Conservation (phyloP, 148 eudicot species). For the Vaccinium corymbosum region DNA sequence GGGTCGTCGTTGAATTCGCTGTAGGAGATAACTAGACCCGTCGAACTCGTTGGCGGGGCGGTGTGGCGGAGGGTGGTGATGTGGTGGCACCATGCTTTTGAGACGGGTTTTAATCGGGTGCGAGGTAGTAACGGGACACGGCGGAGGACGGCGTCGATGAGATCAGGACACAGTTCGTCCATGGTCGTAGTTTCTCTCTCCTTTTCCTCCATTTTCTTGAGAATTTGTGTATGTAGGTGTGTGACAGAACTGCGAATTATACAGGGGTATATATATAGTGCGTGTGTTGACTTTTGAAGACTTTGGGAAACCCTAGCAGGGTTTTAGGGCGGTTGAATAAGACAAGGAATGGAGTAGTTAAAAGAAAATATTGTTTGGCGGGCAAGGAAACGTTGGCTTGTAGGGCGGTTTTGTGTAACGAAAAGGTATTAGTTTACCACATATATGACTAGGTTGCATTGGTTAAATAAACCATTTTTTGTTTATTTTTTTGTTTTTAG, state of each 20-base stretch:
- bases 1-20: not conserved
- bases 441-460: no score
- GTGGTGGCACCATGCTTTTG: not conserved
- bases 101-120: not conserved
- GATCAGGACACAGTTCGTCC: not conserved
- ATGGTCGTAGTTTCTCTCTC: not conserved
- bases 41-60: not conserved
- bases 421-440: no score
- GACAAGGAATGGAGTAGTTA: not conserved
- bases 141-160: not conserved
- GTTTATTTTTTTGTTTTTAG: no score
- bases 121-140: not conserved
- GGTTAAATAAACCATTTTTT: no score
- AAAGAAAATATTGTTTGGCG: not conserved
- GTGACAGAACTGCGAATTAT: no score
- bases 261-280: not conserved
- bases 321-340: not conserved
- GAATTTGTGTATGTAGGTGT: no score
- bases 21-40: not conserved
- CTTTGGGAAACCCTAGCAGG: not conserved
- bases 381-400: not conserved
- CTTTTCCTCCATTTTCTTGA: not conserved
- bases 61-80: slow-evolving; percentile 8
- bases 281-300: not conserved
- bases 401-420: no score